These are phyloP conservation scores for Candida pini DNA, from an alignment of 805 yeast species.

Conservation along the genomic window DNA sequence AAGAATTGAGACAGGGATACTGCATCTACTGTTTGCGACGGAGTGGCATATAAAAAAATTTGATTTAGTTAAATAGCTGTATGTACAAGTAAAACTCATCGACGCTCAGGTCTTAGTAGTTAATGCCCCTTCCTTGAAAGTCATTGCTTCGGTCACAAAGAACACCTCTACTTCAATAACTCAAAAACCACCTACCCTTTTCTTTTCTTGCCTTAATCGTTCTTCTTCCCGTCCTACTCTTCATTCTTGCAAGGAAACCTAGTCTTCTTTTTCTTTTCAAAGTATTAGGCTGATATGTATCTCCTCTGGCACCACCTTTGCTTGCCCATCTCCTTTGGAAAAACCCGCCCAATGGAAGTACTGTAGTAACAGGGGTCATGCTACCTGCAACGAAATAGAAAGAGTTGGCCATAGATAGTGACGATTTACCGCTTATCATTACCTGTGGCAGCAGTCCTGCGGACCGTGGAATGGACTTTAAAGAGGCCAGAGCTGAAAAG, in stretches of 20 bases:
- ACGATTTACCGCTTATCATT: too few species aligned
- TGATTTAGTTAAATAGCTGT: background rate
- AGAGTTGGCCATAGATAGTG: too few species aligned
- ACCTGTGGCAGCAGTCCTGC: too few species aligned
- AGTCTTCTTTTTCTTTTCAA: constrained; percentile 82
- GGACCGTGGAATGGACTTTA: too few species aligned
- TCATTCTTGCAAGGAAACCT: constrained; percentile 84
- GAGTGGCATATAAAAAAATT: too few species aligned
- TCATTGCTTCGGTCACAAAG: background rate
- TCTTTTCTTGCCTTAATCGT: constrained; percentile 71
- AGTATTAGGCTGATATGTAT: constrained; percentile 91
- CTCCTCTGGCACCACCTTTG: constrained; percentile 82
- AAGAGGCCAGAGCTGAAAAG: too few species aligned
- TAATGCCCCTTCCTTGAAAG: too few species aligned
- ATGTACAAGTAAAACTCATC: too few species aligned
- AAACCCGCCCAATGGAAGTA: constrained; percentile 13
- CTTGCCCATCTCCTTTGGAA: constrained; percentile 28
- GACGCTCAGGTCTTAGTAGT: too few species aligned
- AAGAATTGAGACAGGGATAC: constrained; percentile 36
- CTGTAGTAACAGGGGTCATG: too few species aligned
- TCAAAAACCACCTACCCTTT: constrained; percentile 91
- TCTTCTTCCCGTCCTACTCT: constrained; percentile 69
- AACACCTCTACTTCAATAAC: constrained; percentile 46
- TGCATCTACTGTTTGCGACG: constrained; percentile 35
- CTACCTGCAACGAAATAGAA: too few species aligned